A percentile compares a stretch with the other conserved stretches of the same genome.
These are phyloP conservation scores for Zymoseptoria brevis DNA, from an alignment of 2,329 filamentous ascomycete species.

Conservation along the genomic window DNA sequence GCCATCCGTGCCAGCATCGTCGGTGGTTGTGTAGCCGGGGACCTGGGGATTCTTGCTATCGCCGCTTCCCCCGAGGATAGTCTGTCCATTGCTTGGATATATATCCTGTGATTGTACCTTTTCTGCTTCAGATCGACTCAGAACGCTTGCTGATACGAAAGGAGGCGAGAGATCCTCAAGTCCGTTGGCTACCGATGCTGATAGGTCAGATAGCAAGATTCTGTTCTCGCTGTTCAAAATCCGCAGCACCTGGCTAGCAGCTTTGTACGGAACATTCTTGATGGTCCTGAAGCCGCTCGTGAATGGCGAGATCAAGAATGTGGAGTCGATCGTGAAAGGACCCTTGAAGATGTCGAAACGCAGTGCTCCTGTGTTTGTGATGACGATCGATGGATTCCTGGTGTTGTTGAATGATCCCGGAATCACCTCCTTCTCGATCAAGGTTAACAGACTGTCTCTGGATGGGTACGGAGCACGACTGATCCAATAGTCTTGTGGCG, in stretches of 20 bases:
- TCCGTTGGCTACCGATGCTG: conserved; percentile 6
- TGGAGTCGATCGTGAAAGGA: conserved; percentile 77
- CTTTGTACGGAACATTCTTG: conserved; percentile 69
- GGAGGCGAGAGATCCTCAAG: conserved; percentile 12
- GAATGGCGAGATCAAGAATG: conserved; percentile 83
- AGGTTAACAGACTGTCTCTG: conserved; percentile 68
- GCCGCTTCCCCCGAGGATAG: conserved; percentile 4
- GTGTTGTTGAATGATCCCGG: conserved; percentile 42
- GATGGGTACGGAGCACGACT: conserved; percentile 66
- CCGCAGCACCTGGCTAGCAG: conserved; percentile 60
- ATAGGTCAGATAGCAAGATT: conserved; percentile 34
- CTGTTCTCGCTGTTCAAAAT: conserved; percentile 52
- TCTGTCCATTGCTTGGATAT: conserved; percentile 6
- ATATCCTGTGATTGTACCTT: conserved; percentile 1
- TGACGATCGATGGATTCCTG: conserved; percentile 57
- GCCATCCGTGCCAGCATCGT: conserved; percentile 74
- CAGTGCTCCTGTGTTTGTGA: conserved; percentile 84
- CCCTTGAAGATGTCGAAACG: conserved; percentile 95
- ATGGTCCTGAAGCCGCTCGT: conserved; percentile 68
- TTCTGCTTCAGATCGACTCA: conserved; percentile 9
- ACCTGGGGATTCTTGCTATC: conserved; percentile 27
- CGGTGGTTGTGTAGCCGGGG: conserved; percentile 84
- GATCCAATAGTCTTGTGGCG: conserved; percentile 74
- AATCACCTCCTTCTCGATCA: conserved; percentile 68
- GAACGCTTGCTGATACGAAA: conserved; percentile 9